Conservation (phyloP, 2,329 filamentous ascomycete genomes). For the Diplodia intermedia region DNA sequence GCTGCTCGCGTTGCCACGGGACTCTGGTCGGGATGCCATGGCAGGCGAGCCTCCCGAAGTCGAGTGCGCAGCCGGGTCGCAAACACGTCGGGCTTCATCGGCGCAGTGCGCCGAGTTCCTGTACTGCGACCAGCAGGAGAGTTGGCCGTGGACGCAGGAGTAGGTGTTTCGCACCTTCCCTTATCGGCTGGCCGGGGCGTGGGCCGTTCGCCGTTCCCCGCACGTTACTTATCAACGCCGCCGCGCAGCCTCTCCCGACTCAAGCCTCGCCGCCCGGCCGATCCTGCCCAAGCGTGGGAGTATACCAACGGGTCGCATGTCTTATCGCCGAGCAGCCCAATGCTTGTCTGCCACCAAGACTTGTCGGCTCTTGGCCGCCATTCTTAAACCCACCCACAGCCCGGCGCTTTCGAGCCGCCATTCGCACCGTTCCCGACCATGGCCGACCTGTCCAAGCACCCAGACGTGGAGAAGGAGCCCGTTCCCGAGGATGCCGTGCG, state of each 20-base stretch:
- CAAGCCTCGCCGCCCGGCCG: not conserved
- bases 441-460: constrained; percentile 8
- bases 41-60: not conserved
- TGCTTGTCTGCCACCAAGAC: constrained; percentile 16
- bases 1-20: too few species aligned
- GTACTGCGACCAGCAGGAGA: too few species aligned
- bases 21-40: too few species aligned
- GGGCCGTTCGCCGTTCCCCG: constrained; percentile 8
- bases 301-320: not conserved
- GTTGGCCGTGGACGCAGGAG: too few species aligned
- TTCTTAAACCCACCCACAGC: not conserved
- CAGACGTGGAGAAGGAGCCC: constrained; percentile 27
- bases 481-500: constrained; percentile 16
- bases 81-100: too few species aligned
- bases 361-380: constrained; percentile 4
- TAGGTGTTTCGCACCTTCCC: not conserved
- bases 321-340: constrained; percentile 24
- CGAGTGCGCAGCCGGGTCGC: not conserved
- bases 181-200: not conserved
- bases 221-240: not conserved
- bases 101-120: too few species aligned
- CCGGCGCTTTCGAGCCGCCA: not conserved
- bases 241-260: not conserved
- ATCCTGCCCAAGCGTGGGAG: constrained; percentile 7
- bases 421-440: not conserved